Evolutionary conservation across 768 basidiomycete genomes (phyloP).

Genomic region (Suillus lakei): DNA sequence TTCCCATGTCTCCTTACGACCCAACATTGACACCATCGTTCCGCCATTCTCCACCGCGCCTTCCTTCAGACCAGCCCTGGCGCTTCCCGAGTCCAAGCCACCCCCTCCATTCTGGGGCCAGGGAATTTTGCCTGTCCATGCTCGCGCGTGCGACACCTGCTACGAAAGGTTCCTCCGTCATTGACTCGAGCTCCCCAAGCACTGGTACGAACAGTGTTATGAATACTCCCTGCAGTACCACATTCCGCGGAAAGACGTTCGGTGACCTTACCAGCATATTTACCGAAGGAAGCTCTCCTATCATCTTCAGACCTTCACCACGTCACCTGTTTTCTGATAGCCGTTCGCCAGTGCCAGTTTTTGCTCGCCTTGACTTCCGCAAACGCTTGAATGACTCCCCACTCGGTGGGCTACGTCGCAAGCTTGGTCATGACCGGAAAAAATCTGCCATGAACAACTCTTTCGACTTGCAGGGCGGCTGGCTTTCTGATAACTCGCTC

Average conservation of each 20-base stretch:
- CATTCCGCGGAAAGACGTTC: conserved; percentile 30
- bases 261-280: conserved; percentile 26
- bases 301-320: conserved; percentile 48
- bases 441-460: conserved; percentile 33
- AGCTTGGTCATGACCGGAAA: conserved; percentile 29
- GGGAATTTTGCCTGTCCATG: conserved; percentile 70
- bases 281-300: conserved; percentile 34
- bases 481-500: conserved; percentile 36
- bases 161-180: conserved; percentile 35
- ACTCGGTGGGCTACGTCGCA: conserved; percentile 39
- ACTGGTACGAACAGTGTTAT: conserved; percentile 33
- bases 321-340: conserved; percentile 43
- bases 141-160: conserved; percentile 60
- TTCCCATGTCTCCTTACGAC: conserved; percentile 77
- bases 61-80: conserved; percentile 84
- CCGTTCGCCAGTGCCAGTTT: conserved; percentile 36
- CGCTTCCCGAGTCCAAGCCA: conserved; percentile 81
- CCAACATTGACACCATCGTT: conserved; percentile 77
- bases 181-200: conserved; percentile 36
- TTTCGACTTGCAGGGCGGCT: conserved; percentile 28
- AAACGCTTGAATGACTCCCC: conserved; percentile 53
- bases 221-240: conserved; percentile 32
- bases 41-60: conserved; percentile 74
- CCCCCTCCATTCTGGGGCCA: conserved; percentile 67
- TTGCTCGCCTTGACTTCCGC: conserved; percentile 37